Conservation (phyloP, 192 early-diverging fungal genomes). For the Obelidium mucronatum region DNA sequence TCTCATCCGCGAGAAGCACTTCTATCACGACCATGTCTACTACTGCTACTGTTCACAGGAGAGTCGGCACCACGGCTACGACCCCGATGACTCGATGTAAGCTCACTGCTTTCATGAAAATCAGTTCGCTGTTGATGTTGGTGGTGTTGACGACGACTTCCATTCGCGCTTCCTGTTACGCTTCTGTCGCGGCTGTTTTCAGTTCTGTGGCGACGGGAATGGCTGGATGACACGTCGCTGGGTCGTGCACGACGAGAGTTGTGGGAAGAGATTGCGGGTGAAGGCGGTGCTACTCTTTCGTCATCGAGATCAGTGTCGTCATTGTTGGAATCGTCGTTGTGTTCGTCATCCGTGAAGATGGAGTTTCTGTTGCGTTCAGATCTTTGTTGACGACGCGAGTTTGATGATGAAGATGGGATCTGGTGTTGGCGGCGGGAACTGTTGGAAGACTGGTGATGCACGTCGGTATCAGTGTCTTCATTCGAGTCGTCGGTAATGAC, state of each 20-base stretch:
- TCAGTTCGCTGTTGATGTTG: neutral
- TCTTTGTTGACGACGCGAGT: neutral
- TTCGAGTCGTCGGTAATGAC: neutral
- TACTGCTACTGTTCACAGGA: too few relatives aligned
- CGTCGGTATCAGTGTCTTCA: neutral
- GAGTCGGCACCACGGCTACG: neutral
- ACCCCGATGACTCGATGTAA: neutral
- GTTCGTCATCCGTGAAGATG: neutral
- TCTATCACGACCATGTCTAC: neutral
- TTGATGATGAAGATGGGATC: too few relatives aligned
- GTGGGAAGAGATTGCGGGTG: neutral
- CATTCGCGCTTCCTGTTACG: neutral
- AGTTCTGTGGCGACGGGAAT: neutral
- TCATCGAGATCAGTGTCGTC: neutral
- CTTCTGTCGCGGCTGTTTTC: neutral
- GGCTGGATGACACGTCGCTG: neutral
- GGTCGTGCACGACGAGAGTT: neutral
- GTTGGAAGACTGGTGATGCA: neutral
- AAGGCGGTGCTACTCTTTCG: neutral
- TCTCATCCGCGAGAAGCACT: neutral
- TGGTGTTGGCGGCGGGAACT: neutral
- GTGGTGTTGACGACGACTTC: neutral
- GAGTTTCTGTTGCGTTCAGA: neutral
- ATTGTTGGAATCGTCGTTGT: neutral
- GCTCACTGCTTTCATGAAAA: too few relatives aligned